Percentiles rank a stretch among this genome's conserved stretches.
These are phyloP conservation scores for Lophium mytilinum DNA, from an alignment of 495 filamentous ascomycete genomes.

Conservation along the genomic window DNA sequence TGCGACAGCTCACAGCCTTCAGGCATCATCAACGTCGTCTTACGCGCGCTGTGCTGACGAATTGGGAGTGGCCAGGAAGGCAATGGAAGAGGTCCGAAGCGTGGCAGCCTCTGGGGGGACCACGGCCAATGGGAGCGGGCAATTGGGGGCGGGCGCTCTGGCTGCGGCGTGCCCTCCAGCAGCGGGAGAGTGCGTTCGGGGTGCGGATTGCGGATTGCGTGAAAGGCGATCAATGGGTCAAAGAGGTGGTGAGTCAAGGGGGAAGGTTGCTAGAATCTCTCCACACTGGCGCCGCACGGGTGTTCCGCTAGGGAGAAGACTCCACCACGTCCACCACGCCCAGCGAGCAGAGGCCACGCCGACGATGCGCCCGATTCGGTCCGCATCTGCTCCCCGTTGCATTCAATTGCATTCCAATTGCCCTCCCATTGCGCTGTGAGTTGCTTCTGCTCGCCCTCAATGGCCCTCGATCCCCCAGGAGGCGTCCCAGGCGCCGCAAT, in stretches of 20 bases:
- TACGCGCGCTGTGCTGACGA: conserved; percentile 23
- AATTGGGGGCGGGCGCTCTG: neutral
- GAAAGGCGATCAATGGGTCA: neutral
- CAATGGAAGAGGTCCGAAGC: conserved; percentile 11
- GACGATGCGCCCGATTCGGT: too few species aligned
- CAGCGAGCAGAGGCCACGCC: too few species aligned
- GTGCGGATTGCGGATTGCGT: neutral
- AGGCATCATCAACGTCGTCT: conserved; percentile 21
- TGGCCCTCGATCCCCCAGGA: too few species aligned
- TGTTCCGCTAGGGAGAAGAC: neutral
- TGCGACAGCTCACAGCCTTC: conserved; percentile 6
- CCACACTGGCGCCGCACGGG: neutral
- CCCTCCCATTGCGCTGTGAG: too few species aligned
- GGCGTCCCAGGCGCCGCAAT: too few species aligned
- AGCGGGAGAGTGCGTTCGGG: too few species aligned
- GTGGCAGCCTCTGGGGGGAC: neutral
- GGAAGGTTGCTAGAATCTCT: neutral
- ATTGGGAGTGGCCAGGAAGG: conserved; percentile 24
- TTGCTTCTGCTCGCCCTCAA: too few species aligned
- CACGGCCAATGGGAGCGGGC: conserved; percentile 9
- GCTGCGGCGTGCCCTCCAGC: neutral
- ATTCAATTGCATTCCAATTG: too few species aligned
- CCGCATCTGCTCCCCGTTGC: too few species aligned
- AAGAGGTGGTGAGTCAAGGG: neutral
- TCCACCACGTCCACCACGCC: neutral